Conservation (phyloP, 1,284 basidiomycete genomes). For the Trichosporon coremiiforme region DNA sequence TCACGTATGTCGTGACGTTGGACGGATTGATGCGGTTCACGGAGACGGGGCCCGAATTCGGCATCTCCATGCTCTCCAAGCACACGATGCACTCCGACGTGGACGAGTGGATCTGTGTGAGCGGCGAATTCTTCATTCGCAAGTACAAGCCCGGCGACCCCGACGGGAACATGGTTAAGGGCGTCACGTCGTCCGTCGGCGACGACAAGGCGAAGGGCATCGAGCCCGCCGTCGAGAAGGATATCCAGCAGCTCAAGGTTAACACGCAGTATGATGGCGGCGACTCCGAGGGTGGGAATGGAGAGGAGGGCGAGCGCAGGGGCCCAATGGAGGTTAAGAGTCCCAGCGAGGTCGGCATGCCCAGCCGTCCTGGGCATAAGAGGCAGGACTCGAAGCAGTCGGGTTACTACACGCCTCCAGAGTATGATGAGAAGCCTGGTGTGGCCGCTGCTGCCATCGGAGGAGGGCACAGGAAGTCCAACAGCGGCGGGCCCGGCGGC, state of each 20-base stretch:
- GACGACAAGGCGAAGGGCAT: conserved; percentile 1
- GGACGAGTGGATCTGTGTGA: conserved; percentile 49
- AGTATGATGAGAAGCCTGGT: background rate
- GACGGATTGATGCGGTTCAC: conserved; percentile 60
- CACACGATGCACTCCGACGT: conserved; percentile 63
- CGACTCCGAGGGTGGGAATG: conserved; percentile 5
- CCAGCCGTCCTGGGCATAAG: background rate
- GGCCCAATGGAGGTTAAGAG: conserved; percentile 2
- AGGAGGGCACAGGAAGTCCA: no score
- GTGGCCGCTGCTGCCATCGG: background rate
- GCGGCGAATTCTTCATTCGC: conserved; percentile 49
- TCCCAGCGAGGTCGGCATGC: background rate
- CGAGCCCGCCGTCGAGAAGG: conserved; percentile 21
- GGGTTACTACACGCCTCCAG: background rate
- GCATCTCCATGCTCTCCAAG: conserved; percentile 60
- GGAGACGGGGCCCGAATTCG: conserved; percentile 61
- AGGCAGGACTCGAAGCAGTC: background rate
- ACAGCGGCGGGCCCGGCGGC: background rate
- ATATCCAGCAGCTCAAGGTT: conserved; percentile 19
- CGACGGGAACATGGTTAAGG: conserved; percentile 28
- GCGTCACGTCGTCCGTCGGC: background rate
- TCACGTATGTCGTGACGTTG: conserved; percentile 61
- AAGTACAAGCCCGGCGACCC: conserved; percentile 26
- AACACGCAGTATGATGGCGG: conserved; percentile 17
- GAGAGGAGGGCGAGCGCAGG: background rate